These are phyloP conservation scores for Geum urbanum DNA, from an alignment of 306 rosid genomes.

Conservation along the genomic window DNA sequence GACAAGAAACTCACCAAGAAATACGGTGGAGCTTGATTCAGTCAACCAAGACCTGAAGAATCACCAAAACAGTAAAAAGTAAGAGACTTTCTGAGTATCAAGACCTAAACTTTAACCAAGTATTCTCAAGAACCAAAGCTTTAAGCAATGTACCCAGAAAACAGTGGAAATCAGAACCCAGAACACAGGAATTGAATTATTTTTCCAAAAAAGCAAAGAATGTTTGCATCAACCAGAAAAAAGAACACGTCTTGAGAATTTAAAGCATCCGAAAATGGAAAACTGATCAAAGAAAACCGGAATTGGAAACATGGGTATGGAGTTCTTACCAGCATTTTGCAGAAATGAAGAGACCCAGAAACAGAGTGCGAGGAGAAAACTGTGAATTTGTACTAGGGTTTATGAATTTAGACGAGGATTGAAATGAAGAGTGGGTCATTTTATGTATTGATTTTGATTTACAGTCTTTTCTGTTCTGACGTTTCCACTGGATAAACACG, in stretches of 20 bases:
- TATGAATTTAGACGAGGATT: not conserved
- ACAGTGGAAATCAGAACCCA: not conserved
- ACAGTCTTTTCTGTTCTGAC: too few relatives aligned
- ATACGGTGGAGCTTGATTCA: slow-evolving; percentile 1
- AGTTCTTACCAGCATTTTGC: not conserved
- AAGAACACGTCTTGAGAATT: not conserved
- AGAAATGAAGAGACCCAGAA: not conserved
- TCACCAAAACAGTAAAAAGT: not conserved
- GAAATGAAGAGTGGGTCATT: too few relatives aligned
- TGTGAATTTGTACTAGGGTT: not conserved
- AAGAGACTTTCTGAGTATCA: not conserved
- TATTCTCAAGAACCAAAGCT: not conserved
- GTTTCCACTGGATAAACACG: too few relatives aligned
- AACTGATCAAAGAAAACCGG: not conserved
- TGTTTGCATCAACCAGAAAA: too few relatives aligned
- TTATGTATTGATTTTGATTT: too few relatives aligned
- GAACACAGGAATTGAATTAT: not conserved
- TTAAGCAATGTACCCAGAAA: slow-evolving; percentile 1
- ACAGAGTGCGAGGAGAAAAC: not conserved
- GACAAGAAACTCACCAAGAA: not conserved
- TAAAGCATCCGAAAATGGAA: not conserved
- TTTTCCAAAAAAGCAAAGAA: not conserved
- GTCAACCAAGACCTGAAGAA: slow-evolving; percentile 4
- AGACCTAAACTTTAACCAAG: not conserved
- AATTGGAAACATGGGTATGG: not conserved